Conservation (phyloP, 108 stramenopile genomes). For the Mediolabrus comicus region DNA sequence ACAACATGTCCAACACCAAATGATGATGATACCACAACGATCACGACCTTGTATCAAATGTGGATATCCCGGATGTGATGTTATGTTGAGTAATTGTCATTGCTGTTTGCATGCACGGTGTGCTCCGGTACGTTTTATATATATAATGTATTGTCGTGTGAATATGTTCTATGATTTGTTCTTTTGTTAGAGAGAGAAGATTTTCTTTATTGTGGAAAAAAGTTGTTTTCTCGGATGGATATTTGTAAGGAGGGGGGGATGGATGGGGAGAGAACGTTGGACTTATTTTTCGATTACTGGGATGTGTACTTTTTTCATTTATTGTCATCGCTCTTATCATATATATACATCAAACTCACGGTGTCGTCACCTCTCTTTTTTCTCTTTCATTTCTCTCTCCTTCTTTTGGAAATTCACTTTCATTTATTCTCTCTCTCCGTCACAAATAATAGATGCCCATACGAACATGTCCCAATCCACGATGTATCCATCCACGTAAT, state of each 20-base stretch:
- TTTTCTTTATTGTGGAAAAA: background rate
- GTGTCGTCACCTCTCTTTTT: background rate
- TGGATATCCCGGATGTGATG: slow-evolving; percentile 68
- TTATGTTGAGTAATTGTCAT: slow-evolving; percentile 52
- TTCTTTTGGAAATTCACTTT: no score
- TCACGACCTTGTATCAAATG: slow-evolving; percentile 48
- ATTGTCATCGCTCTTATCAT: background rate
- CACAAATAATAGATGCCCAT: slow-evolving; percentile 10
- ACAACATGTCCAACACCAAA: no score
- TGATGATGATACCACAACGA: background rate
- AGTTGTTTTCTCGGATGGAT: background rate
- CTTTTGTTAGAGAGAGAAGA: background rate
- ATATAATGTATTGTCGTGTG: slow-evolving; percentile 6
- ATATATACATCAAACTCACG: slow-evolving; percentile 26
- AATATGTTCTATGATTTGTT: background rate
- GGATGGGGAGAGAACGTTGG: slow-evolving; percentile 13
- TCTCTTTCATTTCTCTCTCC: background rate
- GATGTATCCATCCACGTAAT: background rate
- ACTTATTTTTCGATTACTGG: background rate
- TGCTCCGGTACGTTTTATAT: slow-evolving; percentile 29
- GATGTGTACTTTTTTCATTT: background rate
- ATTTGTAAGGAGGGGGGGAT: background rate
- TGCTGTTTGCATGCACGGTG: slow-evolving; percentile 63
- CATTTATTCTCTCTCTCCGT: background rate
- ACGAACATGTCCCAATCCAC: slow-evolving; percentile 37